Evolutionary conservation across 371 early-diverging fungal genomes (phyloP), one percentile per base, ranked within the genome.

Genomic region (Parasitella parasitica): DNA sequence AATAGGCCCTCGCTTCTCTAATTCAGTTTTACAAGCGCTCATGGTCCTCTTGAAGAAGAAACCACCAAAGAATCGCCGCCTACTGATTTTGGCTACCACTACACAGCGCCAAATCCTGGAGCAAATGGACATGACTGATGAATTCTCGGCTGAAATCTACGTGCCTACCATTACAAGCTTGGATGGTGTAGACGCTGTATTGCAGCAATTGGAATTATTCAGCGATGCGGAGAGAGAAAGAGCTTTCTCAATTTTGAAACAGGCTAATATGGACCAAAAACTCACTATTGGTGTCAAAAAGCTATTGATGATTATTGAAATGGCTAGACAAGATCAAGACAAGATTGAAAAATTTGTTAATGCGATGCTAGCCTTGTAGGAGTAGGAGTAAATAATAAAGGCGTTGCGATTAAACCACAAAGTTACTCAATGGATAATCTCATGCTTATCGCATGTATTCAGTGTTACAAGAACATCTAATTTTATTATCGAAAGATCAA

Each of bases 1-100:
- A 3, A 97, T 99, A 70, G 99, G 99, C 3, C 97, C 99, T 18
- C 87, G 99, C 24, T 99, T 99, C 78, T 97, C 97, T 27, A 99
- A 99, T 78, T 70, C 85, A 2, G 92, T 99, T 3, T 80, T 99
- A 15, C 99, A 99, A 76, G 95, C 99, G 0, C 80, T 99, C 26
- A 76, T 95, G 38, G 97, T 97, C 0, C 71, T 97, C 52, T 69
- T 97, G 34, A 95, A 94, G 77, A 95, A 93, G 73, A 83, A 86
- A 58, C 99, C 99, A 27, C 96, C 95, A 49, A 91, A 92, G 75
- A 89, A 84, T 57, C 89, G 90, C 51, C 81, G 89, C 22, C 83
- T 98, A 13, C 79, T 98, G 30, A 87, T 97, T 59, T 49, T 98
- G 18, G 92, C 89, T 26, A 98, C 98, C 0, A 92, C 96, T 22